Conservation (phyloP, 257 asterid genomes). For the Echium plantagineum region DNA sequence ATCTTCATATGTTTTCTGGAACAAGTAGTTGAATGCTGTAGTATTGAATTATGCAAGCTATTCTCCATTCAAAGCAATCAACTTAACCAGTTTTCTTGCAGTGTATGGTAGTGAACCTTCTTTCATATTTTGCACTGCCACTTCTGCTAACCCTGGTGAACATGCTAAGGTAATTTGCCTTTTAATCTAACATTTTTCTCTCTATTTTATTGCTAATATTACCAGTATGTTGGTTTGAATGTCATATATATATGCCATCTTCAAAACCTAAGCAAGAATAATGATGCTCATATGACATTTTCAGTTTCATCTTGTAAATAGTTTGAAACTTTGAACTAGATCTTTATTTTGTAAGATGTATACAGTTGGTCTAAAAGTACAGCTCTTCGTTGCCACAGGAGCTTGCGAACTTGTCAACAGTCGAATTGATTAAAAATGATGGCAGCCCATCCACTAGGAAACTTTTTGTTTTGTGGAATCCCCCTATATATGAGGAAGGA, state of each 20-base stretch:
- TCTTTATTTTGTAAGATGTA: background rate
- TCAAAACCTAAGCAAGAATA: too few relatives aligned
- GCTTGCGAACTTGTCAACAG: constrained; percentile 49
- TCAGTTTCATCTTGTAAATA: too few relatives aligned
- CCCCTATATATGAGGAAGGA: constrained; percentile 58
- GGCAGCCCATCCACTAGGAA: constrained; percentile 94
- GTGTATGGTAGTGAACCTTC: constrained; percentile 89
- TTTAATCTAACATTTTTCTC: constrained; percentile 6
- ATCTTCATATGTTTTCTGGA: constrained; percentile 10
- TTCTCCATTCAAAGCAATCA: constrained; percentile 8
- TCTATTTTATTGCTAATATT: constrained; percentile 3
- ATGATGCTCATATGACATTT: too few relatives aligned
- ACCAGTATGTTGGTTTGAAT: background rate
- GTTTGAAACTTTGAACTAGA: background rate
- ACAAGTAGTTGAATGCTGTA: constrained; percentile 2
- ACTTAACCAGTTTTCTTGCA: constrained; percentile 38
- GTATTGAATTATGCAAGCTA: constrained; percentile 7
- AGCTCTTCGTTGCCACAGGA: constrained; percentile 30
- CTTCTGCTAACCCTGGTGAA: constrained; percentile 88
- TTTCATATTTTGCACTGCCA: constrained; percentile 85
- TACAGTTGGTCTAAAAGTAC: background rate
- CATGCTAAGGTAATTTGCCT: constrained; percentile 64
- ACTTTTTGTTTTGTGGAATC: constrained; percentile 90
- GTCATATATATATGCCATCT: too few relatives aligned
- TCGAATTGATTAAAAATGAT: constrained; percentile 72